Evolutionary conservation across 163 green algal species (phyloP).

Genomic region (Scenedesmus sp.): DNA sequence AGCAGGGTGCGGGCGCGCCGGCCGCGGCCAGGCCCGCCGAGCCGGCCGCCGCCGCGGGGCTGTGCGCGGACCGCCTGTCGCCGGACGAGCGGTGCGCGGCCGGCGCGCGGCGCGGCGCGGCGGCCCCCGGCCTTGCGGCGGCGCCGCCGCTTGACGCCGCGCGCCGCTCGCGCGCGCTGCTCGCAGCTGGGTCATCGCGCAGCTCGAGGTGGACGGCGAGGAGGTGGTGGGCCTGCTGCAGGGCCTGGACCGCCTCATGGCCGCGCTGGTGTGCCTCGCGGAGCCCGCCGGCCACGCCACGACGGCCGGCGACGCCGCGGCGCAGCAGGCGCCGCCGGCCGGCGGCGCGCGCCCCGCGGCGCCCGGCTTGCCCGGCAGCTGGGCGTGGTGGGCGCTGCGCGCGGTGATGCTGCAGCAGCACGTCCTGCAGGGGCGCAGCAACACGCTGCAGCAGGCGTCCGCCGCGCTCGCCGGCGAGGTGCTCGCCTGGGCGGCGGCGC

Average conservation of each 20-base stretch:
- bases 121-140: too few species aligned
- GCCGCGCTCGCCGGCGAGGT: conserved; percentile 37
- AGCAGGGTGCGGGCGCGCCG: too few species aligned
- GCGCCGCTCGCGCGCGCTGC: too few species aligned
- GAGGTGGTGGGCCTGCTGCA: conserved; percentile 36
- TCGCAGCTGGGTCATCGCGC: conserved; percentile 26
- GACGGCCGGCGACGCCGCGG: background rate
- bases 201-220: conserved; percentile 44
- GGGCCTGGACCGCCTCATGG: conserved; percentile 33
- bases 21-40: too few species aligned
- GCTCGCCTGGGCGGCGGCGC: conserved; percentile 7
- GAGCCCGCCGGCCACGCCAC: background rate
- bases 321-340: conserved; percentile 12
- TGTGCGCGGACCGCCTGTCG: conserved; percentile 8
- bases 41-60: background rate
- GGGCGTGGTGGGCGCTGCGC: conserved; percentile 75
- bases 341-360: too few species aligned
- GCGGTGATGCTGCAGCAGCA: conserved; percentile 72
- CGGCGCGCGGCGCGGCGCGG: background rate
- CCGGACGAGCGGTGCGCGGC: conserved; percentile 12
- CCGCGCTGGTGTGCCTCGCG: conserved; percentile 25
- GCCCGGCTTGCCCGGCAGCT: conserved; percentile 52
- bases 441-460: conserved; percentile 60
- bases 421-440: conserved; percentile 63
- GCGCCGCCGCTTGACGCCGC: too few species aligned